These are phyloP conservation scores for Thelephora ganbajun DNA, from an alignment of 768 basidiomycete genomes.

Conservation along the genomic window DNA sequence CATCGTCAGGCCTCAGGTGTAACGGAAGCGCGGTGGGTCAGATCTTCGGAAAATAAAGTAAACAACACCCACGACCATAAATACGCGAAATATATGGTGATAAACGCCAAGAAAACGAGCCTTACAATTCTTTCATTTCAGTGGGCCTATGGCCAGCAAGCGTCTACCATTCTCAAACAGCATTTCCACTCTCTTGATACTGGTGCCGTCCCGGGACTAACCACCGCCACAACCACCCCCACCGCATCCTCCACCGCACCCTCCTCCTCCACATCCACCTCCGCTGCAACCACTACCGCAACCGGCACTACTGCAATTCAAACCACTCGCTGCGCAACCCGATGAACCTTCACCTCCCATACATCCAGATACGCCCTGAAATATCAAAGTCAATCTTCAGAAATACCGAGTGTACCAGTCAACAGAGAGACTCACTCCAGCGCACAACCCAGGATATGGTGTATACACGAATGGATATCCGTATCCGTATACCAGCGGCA, in stretches of 20 bases:
- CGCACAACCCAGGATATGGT: neutral
- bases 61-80: too few species aligned
- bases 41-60: too few species aligned
- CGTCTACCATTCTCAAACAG: too few species aligned
- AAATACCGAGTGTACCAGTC: slow-evolving; percentile 2
- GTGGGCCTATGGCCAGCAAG: too few species aligned
- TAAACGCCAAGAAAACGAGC: too few species aligned
- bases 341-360: neutral
- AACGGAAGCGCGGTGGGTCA: too few species aligned
- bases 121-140: too few species aligned
- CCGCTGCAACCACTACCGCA: neutral
- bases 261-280: neutral
- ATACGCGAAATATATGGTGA: too few species aligned
- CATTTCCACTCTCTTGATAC: too few species aligned
- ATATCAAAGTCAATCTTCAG: neutral
- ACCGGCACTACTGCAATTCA: neutral
- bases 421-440: neutral
- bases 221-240: too few species aligned
- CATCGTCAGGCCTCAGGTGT: too few species aligned
- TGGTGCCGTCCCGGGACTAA: too few species aligned
- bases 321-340: neutral
- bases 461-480: slow-evolving; percentile 3
- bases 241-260: neutral
- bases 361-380: neutral
- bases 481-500: slow-evolving; percentile 18